These are phyloP conservation scores for Rhodotorula diobovata DNA, from an alignment of 768 basidiomycete genomes.

Conservation along the genomic window DNA sequence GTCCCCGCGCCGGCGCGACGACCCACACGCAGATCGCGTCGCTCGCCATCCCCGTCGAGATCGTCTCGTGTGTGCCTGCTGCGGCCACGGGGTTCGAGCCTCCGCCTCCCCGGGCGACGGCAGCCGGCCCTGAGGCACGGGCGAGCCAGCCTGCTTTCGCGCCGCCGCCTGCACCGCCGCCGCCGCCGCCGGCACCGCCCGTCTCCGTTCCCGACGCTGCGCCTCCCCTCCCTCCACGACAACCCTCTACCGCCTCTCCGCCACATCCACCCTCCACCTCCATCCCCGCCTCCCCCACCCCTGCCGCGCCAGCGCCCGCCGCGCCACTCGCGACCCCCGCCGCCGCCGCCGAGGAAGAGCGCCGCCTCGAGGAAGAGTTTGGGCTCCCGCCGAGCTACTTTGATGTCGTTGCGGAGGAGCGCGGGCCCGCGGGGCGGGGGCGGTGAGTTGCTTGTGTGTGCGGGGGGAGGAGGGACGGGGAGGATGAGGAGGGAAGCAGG, in stretches of 20 bases:
- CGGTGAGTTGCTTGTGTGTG: too few species aligned
- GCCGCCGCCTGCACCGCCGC: too few species aligned
- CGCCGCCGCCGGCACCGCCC: too few species aligned
- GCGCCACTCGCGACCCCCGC: not conserved
- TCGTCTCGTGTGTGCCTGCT: constrained; percentile 9
- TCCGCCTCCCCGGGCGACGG: not conserved
- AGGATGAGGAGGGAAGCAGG: too few species aligned
- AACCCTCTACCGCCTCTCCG: too few species aligned
- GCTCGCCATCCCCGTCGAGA: constrained; percentile 22
- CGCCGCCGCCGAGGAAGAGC: not conserved
- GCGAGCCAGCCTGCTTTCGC: too few species aligned
- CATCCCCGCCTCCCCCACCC: not conserved
- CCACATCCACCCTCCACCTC: not conserved
- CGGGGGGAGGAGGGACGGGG: too few species aligned
- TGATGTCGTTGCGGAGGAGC: constrained; percentile 14
- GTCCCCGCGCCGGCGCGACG: not conserved
- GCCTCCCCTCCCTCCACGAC: too few species aligned
- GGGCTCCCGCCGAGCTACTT: constrained; percentile 28
- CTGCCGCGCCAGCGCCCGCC: not conserved
- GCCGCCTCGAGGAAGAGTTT: constrained; percentile 5
- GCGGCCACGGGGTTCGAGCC: not conserved
- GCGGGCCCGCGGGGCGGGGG: too few species aligned
- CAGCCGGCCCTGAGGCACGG: too few species aligned
- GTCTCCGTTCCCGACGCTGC: too few species aligned
- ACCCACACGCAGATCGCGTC: constrained; percentile 6